Base-by-base conservation (phyloP, 2,329 filamentous ascomycete species). In the Phymatotrichopsis omnivora region DNA sequence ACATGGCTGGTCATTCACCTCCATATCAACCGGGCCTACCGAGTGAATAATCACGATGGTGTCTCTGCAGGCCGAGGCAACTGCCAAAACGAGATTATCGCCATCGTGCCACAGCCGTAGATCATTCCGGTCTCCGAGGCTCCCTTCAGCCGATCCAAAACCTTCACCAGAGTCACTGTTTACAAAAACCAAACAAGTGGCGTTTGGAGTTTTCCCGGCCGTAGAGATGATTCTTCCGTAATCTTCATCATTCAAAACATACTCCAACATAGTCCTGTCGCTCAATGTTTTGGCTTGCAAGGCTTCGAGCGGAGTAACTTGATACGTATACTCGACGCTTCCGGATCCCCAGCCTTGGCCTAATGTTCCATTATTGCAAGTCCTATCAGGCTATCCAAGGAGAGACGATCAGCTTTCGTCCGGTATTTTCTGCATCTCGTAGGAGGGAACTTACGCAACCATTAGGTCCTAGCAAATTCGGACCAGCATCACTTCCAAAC, bases 261-360 rank as follows among this genome's bases (percentile, higher is more conserved):
- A 44, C 19, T 38, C 20, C 7, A 44, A 14, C 31, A 33, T 44
- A 17, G 19, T 49, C 24, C 33, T 24, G 19, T 46, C 42, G 5
- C 28, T 12, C 3, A 40, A 19, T 11, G 41, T 33, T 8, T 48
- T 48, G 8, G 47, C 43, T 34, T 53, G 68, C 16, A 91, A 65
- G 2, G 80, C 80, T 40, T 80, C 73, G 27, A 74, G 70, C 0
- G 87, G 87, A 16, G 82, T 73, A 12, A 93, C 68, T 1, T 94
- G 69, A 58, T 91, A 91, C 2, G 83, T 82, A 51, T 87, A 89
- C 32, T 93, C 78, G 6, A 86, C 85, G 0, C 85, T 79, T 1
- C 87, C 89, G 3, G 83, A 91, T 10, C 87, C 87, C 87, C 87
- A 95, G 10, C 87, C 87, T 16, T 80, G 81, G 3, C 74, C 85